phyloP scores from a whole-genome alignment of 768 basidiomycete species.

The Tricholoma terreum region DNA sequence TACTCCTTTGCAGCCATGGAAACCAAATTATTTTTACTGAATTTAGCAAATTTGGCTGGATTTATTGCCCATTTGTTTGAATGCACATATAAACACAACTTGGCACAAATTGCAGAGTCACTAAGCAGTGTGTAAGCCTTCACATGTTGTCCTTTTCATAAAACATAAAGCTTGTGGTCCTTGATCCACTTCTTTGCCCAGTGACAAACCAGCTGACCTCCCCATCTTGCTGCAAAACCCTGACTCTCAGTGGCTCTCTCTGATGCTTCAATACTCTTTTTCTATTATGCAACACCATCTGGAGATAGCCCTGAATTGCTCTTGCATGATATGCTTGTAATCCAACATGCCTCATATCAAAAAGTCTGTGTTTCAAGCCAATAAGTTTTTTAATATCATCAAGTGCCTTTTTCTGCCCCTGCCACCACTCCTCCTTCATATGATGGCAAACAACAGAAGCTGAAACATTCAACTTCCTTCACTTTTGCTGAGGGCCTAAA shows the following conservation, averaged over 20 bases:
- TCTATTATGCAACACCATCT: background rate
- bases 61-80: too few relatives aligned
- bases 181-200: slow-evolving; percentile 25
- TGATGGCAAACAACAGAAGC: too few relatives aligned
- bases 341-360: background rate
- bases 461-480: slow-evolving; percentile 7
- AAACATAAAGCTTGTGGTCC: slow-evolving; percentile 19
- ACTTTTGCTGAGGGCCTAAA: slow-evolving; percentile 13
- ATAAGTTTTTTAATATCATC: background rate
- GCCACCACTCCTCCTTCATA: too few relatives aligned
- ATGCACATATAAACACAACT: too few relatives aligned
- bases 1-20: too few relatives aligned
- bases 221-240: slow-evolving; percentile 11
- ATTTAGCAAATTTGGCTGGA: too few relatives aligned
- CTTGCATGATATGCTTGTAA: background rate
- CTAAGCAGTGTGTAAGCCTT: slow-evolving; percentile 28
- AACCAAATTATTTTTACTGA: too few relatives aligned
- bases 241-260: background rate
- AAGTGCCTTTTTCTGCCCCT: background rate
- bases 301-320: background rate
- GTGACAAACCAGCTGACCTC: slow-evolving; percentile 16
- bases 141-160: slow-evolving; percentile 20
- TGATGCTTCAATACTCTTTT: background rate
- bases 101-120: too few relatives aligned
- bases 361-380: background rate